These are phyloP conservation scores for Mycena amicta DNA, from an alignment of 768 basidiomycete species.

Conservation along the genomic window DNA sequence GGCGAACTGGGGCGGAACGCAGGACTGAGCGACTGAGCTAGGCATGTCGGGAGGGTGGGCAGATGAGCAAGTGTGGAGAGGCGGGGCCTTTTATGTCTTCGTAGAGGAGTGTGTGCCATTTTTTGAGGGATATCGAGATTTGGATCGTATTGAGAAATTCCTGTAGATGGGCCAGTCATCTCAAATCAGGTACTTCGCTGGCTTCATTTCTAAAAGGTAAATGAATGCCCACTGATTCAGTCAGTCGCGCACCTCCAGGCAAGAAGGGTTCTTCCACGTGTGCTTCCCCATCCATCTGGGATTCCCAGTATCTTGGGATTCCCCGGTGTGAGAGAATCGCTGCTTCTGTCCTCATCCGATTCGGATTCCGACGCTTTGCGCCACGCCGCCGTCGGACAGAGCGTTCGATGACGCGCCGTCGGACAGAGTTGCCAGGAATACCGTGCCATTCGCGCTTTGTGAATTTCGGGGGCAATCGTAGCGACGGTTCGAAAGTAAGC, in stretches of 20 bases:
- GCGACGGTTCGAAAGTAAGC: no score
- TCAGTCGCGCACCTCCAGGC: constrained; percentile 25
- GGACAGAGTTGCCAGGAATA: neutral
- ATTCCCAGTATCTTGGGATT: constrained; percentile 17
- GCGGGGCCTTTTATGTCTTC: constrained; percentile 39
- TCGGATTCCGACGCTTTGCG: constrained; percentile 2
- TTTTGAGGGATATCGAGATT: constrained; percentile 46
- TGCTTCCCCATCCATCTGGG: constrained; percentile 9
- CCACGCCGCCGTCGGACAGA: neutral
- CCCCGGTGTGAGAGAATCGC: neutral
- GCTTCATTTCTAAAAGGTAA: constrained; percentile 27
- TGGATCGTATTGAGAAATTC: constrained; percentile 21
- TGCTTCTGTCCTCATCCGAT: neutral
- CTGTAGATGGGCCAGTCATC: constrained; percentile 20
- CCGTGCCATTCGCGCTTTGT: neutral
- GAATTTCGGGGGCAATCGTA: neutral
- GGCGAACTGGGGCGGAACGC: constrained; percentile 41
- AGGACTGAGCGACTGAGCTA: constrained; percentile 38
- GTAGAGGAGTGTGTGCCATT: constrained; percentile 37
- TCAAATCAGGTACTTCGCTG: constrained; percentile 25
- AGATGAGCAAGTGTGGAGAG: constrained; percentile 30
- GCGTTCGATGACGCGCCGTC: neutral
- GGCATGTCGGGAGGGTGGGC: constrained; percentile 38
- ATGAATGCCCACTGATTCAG: constrained; percentile 26
- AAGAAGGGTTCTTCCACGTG: constrained; percentile 24